Evolutionary conservation across 495 filamentous ascomycete genomes (phyloP), one percentile per base, ranked within the genome.

Genomic region (Penicillium nucicola): DNA sequence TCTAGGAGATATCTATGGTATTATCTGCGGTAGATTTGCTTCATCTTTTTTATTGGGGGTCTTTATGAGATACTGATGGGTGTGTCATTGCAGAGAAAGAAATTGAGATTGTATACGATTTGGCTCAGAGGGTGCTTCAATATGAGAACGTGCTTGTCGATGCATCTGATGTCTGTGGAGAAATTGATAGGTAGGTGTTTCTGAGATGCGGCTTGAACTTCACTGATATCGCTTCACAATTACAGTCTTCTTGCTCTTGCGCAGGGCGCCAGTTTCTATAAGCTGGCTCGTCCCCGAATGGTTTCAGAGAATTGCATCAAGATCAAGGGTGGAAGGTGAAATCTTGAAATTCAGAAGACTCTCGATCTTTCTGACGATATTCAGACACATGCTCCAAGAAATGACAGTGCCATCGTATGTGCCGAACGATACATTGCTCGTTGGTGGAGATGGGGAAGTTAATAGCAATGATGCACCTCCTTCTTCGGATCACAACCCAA

Each of bases 301-400:
- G 88, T 84, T 2, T 58, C 71, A 18, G 68, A 84, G 9, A 96
- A 96, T 56, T 55, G 89, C 15, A 79, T 97, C 55, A 68, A 78
- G 5, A 95, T 98, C 51, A 78, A 80, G 64, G 84, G 77, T 22
- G 93, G 93, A n/a, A 82, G 92, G 82, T 84, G 70, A 57, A 72
- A 47, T 3, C 12, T 35, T 25, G 1, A 7, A 23, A 33, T 7
- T 17, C 11, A 18, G 15, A 6, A n/a, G 40, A 4, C 1, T 43
- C 5, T 38, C 35, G 17, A 30, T 43, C 37, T 9, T 44, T 5
- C 60, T 70, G 37, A 72, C 37, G 23, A 37, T 3, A 17, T 11
- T 1, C 22, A 87, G 85, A 0, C 95, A 97, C 70, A 81, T 89
- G 2, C 72, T 98, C 10, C 93, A 97, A 72, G 93, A 97, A 58